phyloP scores from a whole-genome alignment of 2,329 filamentous ascomycete species.

The Verticillium isaacii region DNA sequence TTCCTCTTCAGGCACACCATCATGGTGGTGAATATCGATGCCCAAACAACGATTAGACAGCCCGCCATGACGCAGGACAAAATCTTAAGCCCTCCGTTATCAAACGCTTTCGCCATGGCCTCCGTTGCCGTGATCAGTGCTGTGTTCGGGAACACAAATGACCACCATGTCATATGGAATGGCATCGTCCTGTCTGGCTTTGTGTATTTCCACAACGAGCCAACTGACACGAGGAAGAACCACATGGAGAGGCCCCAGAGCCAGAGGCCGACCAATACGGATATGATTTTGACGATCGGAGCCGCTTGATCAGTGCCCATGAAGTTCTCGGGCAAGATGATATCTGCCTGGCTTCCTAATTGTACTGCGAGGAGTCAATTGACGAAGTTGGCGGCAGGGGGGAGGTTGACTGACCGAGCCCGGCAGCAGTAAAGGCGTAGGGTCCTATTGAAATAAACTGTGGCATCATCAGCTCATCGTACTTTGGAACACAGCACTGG shows the following conservation, averaged over 20 bases:
- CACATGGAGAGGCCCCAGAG: constrained; percentile 78
- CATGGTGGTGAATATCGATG: constrained; percentile 66
- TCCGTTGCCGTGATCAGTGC: constrained; percentile 71
- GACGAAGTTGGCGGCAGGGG: neutral
- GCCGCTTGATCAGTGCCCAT: constrained; percentile 35
- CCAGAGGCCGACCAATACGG: constrained; percentile 67
- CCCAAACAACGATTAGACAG: constrained; percentile 63
- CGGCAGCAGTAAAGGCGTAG: constrained; percentile 52
- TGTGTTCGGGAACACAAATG: constrained; percentile 78
- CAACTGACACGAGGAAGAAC: constrained; percentile 79
- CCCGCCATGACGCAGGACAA: constrained; percentile 64
- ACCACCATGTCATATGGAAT: constrained; percentile 84
- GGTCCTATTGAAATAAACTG: constrained; percentile 81
- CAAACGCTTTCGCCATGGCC: constrained; percentile 60
- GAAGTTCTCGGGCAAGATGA: constrained; percentile 38
- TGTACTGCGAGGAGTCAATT: constrained; percentile 23
- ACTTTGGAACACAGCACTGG: neutral
- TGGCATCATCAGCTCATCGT: neutral
- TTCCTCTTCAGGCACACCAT: constrained; percentile 58
- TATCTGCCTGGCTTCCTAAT: constrained; percentile 36
- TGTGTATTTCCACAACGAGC: constrained; percentile 67
- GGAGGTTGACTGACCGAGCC: constrained; percentile 27
- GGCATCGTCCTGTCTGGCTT: constrained; percentile 53
- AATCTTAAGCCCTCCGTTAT: constrained; percentile 56
- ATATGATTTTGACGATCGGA: constrained; percentile 40